phyloP scores from a whole-genome alignment of 2,329 filamentous ascomycete species.

The Fusarium sp. region DNA sequence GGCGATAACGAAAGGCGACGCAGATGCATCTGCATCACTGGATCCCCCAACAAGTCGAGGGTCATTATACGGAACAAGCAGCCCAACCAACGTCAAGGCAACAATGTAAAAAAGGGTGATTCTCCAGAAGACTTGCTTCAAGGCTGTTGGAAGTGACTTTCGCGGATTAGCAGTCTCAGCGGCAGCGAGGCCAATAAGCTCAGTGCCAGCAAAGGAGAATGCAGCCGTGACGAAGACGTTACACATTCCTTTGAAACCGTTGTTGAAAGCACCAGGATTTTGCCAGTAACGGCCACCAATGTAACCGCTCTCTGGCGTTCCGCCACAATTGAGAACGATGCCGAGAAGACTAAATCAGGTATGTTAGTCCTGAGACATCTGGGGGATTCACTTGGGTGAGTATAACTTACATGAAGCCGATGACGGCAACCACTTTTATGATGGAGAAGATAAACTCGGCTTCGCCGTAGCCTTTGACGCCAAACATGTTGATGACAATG shows the following conservation, averaged over 20 bases:
- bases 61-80: constrained; percentile 83
- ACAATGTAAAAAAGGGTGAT: constrained; percentile 92
- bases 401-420: constrained; percentile 81
- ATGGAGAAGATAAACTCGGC: constrained; percentile 90
- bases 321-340: constrained; percentile 86
- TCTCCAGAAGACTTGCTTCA: constrained; percentile 96
- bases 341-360: constrained; percentile 75
- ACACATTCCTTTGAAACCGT: constrained; percentile 86
- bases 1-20: constrained; percentile 94
- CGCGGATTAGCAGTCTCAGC: constrained; percentile 83
- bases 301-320: constrained; percentile 78
- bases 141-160: constrained; percentile 84
- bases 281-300: constrained; percentile 85
- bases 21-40: constrained; percentile 73
- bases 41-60: constrained; percentile 68
- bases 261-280: constrained; percentile 84
- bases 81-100: constrained; percentile 81
- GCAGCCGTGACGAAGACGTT: constrained; percentile 82
- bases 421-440: constrained; percentile 86
- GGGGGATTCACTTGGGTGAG: constrained; percentile 18
- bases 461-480: constrained; percentile 89
- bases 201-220: constrained; percentile 81
- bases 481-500: constrained; percentile 86
- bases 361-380: constrained; percentile 48
- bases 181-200: constrained; percentile 80